phyloP scores from a whole-genome alignment of 2,329 filamentous ascomycete genomes.

The Trichoderma endophyticum region DNA sequence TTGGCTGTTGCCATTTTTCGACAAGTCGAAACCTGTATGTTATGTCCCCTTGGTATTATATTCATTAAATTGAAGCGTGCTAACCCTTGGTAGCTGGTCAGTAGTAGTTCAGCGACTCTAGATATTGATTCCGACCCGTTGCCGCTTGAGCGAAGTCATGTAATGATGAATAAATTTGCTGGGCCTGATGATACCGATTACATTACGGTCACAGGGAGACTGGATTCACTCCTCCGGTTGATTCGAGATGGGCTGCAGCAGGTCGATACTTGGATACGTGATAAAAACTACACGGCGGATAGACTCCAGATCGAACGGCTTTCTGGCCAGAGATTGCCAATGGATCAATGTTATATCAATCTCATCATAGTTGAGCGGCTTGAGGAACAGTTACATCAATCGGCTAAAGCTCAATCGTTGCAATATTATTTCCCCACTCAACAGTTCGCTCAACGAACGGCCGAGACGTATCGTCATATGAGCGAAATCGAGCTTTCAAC shows the following conservation, averaged over 20 bases:
- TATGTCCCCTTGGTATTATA: not conserved
- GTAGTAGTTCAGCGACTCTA: conserved; percentile 25
- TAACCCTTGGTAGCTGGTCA: conserved; percentile 25
- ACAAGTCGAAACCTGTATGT: not conserved
- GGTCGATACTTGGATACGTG: conserved; percentile 21
- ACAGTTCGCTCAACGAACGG: conserved; percentile 25
- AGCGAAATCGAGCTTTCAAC: conserved; percentile 26
- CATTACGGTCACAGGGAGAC: conserved; percentile 20
- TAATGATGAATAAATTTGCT: conserved; percentile 30
- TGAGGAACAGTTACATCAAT: not conserved
- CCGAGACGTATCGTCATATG: conserved; percentile 24
- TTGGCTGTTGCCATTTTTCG: not conserved
- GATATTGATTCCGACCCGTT: conserved; percentile 26
- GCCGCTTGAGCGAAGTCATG: conserved; percentile 25
- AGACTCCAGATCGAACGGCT: conserved; percentile 34
- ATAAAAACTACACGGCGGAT: conserved; percentile 24
- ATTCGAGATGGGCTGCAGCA: conserved; percentile 17
- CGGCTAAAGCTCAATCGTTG: too few relatives aligned
- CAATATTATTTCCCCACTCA: too few relatives aligned
- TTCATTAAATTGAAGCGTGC: not conserved
- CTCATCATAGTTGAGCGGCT: conserved; percentile 34
- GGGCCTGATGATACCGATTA: conserved; percentile 22
- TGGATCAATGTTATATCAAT: conserved; percentile 41
- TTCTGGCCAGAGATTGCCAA: conserved; percentile 32
- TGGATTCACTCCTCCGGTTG: conserved; percentile 19